Conservation (phyloP, 805 yeast genomes). For the Teunomyces cretensis region DNA sequence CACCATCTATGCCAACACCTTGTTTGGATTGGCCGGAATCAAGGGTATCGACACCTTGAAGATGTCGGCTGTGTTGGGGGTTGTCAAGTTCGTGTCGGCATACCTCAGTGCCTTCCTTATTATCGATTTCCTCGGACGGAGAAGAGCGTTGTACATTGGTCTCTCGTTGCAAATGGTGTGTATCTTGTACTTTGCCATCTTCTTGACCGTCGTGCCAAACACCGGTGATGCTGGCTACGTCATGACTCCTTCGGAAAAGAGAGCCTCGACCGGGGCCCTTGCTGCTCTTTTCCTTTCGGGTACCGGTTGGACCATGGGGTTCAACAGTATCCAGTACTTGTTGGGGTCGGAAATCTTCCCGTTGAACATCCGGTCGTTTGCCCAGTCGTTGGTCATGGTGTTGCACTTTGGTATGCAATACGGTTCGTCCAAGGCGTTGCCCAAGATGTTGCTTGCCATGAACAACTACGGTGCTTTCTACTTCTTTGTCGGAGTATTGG, state of each 20-base stretch:
- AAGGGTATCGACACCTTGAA: conserved; percentile 19
- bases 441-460: conserved; percentile 22
- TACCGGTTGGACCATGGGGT: conserved; percentile 24
- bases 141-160: conserved; percentile 20
- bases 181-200: conserved; percentile 20
- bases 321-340: conserved; percentile 23
- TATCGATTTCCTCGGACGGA: conserved; percentile 23
- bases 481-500: conserved; percentile 20
- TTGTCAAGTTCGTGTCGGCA: conserved; percentile 22
- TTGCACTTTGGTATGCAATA: conserved; percentile 27
- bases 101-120: conserved; percentile 23
- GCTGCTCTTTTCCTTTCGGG: conserved; percentile 24
- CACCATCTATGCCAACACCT: conserved; percentile 23
- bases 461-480: conserved; percentile 22
- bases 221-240: conserved; percentile 14
- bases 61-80: conserved; percentile 24
- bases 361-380: conserved; percentile 22
- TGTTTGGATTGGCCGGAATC: conserved; percentile 21
- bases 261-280: conserved; percentile 20
- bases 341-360: conserved; percentile 26
- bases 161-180: conserved; percentile 16
- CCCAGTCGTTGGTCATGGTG: conserved; percentile 22
- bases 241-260: conserved; percentile 13
- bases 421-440: conserved; percentile 26
- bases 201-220: conserved; percentile 20